These are phyloP conservation scores for Posidonia oceanica DNA, from an alignment of 116 monocot genomes.

Conservation along the genomic window DNA sequence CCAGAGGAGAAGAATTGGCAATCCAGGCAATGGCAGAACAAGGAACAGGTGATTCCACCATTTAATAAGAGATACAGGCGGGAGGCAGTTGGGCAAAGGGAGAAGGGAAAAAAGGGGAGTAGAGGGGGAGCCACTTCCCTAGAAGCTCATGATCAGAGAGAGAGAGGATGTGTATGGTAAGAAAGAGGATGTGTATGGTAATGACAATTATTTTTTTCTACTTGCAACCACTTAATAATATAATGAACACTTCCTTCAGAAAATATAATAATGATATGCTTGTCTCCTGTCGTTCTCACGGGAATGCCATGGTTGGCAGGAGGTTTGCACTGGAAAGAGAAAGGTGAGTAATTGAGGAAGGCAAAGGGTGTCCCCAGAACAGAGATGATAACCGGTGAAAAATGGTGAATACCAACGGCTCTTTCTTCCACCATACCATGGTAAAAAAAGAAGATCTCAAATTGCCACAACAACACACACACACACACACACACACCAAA, in stretches of 20 bases:
- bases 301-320: conserved; percentile 21
- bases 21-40: too few relatives aligned
- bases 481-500: too few relatives aligned
- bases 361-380: background rate
- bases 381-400: background rate
- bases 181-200: background rate
- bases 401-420: background rate
- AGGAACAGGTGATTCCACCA: too few relatives aligned
- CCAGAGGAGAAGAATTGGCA: too few relatives aligned
- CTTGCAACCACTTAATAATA: background rate
- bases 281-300: conserved; percentile 19
- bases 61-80: too few relatives aligned
- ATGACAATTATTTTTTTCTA: background rate
- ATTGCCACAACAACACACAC: too few relatives aligned
- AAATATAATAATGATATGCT: background rate
- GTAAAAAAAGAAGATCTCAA: too few relatives aligned
- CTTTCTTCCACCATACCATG: too few relatives aligned
- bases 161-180: conserved; percentile 1
- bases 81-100: background rate
- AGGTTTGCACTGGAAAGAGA: background rate
- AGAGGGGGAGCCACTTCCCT: background rate
- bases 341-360: too few relatives aligned
- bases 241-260: background rate
- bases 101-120: background rate
- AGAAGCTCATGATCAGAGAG: background rate